Evolutionary conservation across 169 alveolate species (phyloP).

Genomic region (Cryptosporidium viatorum): DNA sequence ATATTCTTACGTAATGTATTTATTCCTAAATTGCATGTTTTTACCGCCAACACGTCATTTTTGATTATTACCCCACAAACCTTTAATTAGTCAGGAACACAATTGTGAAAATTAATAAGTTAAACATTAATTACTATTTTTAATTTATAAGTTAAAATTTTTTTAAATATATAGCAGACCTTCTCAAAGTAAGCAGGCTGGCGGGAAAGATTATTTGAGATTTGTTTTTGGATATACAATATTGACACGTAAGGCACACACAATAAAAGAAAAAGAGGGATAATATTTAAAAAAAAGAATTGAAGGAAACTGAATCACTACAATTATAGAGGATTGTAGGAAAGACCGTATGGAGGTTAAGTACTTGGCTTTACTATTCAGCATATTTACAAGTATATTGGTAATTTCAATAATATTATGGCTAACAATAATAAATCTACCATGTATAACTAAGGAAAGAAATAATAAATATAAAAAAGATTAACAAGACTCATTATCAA

Average conservation of each 20-base stretch:
- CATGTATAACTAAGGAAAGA: slow-evolving; percentile 35
- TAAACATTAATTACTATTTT: no score
- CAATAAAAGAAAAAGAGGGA: no score
- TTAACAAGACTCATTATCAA: background rate
- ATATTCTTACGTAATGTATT: background rate
- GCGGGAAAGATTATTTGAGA: no score
- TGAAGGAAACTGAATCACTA: no score
- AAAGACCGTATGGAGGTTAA: background rate
- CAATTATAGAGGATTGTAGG: background rate
- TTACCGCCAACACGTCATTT: slow-evolving; percentile 6
- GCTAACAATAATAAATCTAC: slow-evolving; percentile 34
- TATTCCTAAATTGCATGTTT: background rate
- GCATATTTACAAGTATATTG: background rate
- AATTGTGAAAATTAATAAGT: background rate
- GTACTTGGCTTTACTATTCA: slow-evolving; percentile 7
- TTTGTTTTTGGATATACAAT: no score
- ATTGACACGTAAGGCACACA: no score
- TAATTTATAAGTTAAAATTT: no score
- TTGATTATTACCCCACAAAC: slow-evolving; percentile 13
- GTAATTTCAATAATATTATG: slow-evolving; percentile 8
- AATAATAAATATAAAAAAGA: background rate
- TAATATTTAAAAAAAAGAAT: no score
- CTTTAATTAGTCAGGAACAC: background rate
- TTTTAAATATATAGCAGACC: background rate
- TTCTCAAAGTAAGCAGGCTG: no score